Base-by-base conservation (phyloP, 768 basidiomycete genomes). In the Rhizopogon vinicolor region DNA sequence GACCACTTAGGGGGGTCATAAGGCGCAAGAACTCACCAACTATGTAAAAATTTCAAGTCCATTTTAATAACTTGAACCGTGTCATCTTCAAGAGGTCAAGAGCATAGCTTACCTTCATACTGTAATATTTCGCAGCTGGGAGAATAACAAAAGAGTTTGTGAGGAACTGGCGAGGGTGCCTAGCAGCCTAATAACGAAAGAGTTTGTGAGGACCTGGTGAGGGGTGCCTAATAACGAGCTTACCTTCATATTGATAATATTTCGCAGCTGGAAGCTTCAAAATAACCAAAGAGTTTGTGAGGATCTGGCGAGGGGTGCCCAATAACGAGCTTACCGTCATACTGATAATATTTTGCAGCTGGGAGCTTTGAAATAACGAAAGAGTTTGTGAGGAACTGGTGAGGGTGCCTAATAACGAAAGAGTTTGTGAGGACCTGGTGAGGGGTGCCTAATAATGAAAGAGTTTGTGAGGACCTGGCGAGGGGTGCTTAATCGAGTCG, bases 381-480 rank as follows among this genome's bases (percentile, higher is more conserved):
- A 25, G 25, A 25, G 22, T 22, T 22, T 22, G 22, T 22, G n/a
- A n/a, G n/a, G n/a, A n/a, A n/a, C n/a, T n/a, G n/a, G n/a, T n/a
- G n/a, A n/a, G 22, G 22, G 22, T 22, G 22, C 22, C 22, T 22
- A 2, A 22, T 22, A 22, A 22, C 22, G 22, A 67, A 75, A 0
- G 68, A 71, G 25, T 25, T 25, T 25, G 25, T 25, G 22, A 22
- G 22, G 22, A 22, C 22, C 22, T 22, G 22, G 22, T 22, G 22
- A 22, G 22, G 22, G 22, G 22, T 22, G 22, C 22, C 22, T 22
- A 2, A 22, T 22, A 22, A 22, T 2, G 22, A 67, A 75, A 0
- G 68, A 71, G 29, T 74, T 74, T 0, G 74, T 74, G 0, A 51
- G 13, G 3, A 74, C 74, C n/a, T 60, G 59, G 6, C 56, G 60